phyloP scores from a whole-genome alignment of 331 rosid genomes.

The Rosa hybrid region DNA sequence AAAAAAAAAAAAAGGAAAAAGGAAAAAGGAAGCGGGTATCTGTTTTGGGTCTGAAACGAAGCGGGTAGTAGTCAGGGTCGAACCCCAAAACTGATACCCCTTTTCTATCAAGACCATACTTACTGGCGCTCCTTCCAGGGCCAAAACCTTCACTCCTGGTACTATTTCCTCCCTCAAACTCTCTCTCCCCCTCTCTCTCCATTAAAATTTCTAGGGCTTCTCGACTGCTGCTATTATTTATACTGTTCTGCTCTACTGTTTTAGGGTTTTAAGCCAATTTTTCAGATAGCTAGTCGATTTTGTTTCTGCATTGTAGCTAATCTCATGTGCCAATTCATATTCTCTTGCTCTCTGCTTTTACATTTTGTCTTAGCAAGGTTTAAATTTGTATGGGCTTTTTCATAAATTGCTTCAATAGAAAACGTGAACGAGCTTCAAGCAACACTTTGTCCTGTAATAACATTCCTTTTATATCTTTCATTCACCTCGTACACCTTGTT shows the following conservation, averaged over 20 bases:
- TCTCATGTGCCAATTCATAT: neutral
- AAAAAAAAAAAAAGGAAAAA: too few species aligned
- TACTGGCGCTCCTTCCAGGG: neutral
- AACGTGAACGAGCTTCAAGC: neutral
- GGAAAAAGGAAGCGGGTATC: too few species aligned
- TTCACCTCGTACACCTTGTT: neutral
- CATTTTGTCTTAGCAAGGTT: neutral
- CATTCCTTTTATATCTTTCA: neutral
- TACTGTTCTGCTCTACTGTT: neutral
- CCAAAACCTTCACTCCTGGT: neutral
- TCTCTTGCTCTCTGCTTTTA: neutral
- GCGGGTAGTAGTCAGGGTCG: too few species aligned
- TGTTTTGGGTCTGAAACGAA: too few species aligned
- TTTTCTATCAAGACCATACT: too few species aligned
- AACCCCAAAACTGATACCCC: too few species aligned
- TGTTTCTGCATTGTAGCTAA: constrained; percentile 1
- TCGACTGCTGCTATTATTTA: neutral
- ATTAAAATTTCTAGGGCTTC: neutral
- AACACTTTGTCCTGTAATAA: neutral
- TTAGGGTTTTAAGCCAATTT: neutral
- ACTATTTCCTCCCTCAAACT: neutral
- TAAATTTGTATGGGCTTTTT: neutral
- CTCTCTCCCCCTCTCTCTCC: neutral
- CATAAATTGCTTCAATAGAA: neutral
- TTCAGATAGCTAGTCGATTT: neutral